phyloP scores from a whole-genome alignment of 2,329 filamentous ascomycete species.

The Dothideomycetes sp. region DNA sequence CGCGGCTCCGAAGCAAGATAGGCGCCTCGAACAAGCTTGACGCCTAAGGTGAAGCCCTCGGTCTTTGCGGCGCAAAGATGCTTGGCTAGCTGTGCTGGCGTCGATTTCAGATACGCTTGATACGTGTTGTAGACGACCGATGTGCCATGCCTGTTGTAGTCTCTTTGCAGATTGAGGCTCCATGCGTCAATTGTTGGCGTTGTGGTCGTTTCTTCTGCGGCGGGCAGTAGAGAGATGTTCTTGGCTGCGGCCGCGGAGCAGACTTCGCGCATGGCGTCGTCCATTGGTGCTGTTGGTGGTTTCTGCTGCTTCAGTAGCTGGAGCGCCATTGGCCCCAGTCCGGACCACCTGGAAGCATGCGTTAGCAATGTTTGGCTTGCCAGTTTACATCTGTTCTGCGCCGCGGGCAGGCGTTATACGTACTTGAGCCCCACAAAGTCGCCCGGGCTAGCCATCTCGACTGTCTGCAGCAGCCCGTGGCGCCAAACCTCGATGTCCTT shows the following conservation, averaged over 20 bases:
- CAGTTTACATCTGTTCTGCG: too few species aligned
- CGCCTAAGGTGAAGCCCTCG: slow-evolving; percentile 40
- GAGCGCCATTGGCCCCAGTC: slow-evolving; percentile 65
- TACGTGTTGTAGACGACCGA: slow-evolving; percentile 63
- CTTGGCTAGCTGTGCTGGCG: slow-evolving; percentile 28
- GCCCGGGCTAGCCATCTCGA: slow-evolving; percentile 41
- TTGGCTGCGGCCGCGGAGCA: slow-evolving; percentile 60
- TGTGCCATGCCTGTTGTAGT: slow-evolving; percentile 51
- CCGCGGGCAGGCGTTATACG: too few species aligned
- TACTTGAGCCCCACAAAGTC: slow-evolving; percentile 47
- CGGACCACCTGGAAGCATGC: slow-evolving; percentile 53
- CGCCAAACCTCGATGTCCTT: slow-evolving; percentile 62
- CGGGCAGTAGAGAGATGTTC: slow-evolving; percentile 66
- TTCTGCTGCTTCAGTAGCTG: slow-evolving; percentile 52
- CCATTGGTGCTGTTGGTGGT: slow-evolving; percentile 53
- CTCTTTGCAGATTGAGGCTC: slow-evolving; percentile 65
- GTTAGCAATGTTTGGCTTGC: background rate
- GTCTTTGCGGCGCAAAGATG: slow-evolving; percentile 36
- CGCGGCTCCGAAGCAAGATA: slow-evolving; percentile 42
- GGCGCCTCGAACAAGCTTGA: slow-evolving; percentile 48
- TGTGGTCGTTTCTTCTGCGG: slow-evolving; percentile 72
- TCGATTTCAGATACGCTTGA: slow-evolving; percentile 45
- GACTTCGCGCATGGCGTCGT: slow-evolving; percentile 59
- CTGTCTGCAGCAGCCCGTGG: slow-evolving; percentile 62
- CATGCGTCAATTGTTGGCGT: slow-evolving; percentile 73